Conservation (phyloP, 495 filamentous ascomycete genomes). For the Penicillium mononematosum region DNA sequence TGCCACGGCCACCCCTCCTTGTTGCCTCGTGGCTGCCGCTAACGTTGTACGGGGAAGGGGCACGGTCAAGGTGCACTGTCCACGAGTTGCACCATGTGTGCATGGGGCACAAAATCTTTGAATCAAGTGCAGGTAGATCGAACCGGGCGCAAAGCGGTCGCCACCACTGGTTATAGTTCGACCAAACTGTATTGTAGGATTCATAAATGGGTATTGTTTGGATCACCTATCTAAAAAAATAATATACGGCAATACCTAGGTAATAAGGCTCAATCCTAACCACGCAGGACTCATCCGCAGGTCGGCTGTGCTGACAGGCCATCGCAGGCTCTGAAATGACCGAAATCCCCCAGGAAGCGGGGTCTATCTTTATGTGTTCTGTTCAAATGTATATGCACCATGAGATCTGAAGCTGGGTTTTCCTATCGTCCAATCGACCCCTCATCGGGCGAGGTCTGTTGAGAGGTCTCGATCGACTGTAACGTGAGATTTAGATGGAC, state of each 20-base stretch:
- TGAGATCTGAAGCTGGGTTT: neutral
- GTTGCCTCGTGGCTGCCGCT: constrained; percentile 9
- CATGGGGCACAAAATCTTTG: neutral
- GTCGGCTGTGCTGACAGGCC: neutral
- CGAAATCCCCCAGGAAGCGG: no score
- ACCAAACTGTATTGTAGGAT: neutral
- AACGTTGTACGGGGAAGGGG: constrained; percentile 2
- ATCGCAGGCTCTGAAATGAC: neutral
- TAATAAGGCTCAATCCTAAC: neutral
- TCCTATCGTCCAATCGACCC: neutral
- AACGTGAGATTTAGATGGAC: neutral
- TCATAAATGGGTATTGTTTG: neutral
- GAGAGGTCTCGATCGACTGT: no score
- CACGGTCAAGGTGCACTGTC: neutral
- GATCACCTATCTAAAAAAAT: neutral
- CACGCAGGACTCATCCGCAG: neutral
- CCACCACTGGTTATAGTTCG: neutral
- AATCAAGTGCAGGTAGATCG: neutral
- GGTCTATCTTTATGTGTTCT: neutral
- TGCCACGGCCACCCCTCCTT: neutral
- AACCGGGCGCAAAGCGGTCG: neutral
- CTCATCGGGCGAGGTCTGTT: neutral
- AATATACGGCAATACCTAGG: neutral
- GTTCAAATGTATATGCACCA: neutral
- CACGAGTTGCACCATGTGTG: neutral